Base-by-base conservation (phyloP, 768 basidiomycete species). In the Exidia glandulosa region DNA sequence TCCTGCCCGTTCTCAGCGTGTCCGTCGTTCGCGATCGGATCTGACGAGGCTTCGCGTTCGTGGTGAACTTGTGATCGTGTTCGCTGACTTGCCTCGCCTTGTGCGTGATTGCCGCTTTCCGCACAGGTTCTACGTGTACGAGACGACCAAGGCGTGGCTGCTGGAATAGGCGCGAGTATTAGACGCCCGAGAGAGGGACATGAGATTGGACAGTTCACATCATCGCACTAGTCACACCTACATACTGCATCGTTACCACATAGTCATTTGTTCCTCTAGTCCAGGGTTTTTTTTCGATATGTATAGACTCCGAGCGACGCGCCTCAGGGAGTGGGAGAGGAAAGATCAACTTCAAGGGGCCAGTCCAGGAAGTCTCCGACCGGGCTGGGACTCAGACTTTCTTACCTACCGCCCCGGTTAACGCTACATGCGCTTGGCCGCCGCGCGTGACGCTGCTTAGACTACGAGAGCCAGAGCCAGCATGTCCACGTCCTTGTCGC, bases 91-190 rank as follows among this genome's bases (percentile, higher is more conserved):
- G 12, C 12, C n/a, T 33, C 29, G n/a, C n/a, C 59, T 27, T 14
- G 30, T 60, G 33, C 31, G 32, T 16, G 29, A 32, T 16, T 34
- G n/a, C 19, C 7, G 23, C 5, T 34, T 41, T 57, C 3, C 3
- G 30, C 10, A 36, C 32, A 63, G 63, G 34, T 90, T 91, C 69
- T 90, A 88, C 75, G 87, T 83, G 13, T 90, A 91, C 71, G 89
- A 91, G 73, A 68, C 88, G 65, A 79, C 81, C 61, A 81, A 77
- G 62, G 79, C 81, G 27, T 61, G 77, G 33, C 74, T 85, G 34
- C 60, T 54, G 50, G 50, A 27, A 19, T 27, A 37, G 10, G 36
- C 10, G 10, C 36, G 10, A 37, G 36, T 9, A 37, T 9, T 9
- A 10, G 10, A 9, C 36, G 36, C 9, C 9, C 36, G 19, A 9